Conservation (phyloP, 2,329 filamentous ascomycete genomes). For the Botrytis fabae region DNA sequence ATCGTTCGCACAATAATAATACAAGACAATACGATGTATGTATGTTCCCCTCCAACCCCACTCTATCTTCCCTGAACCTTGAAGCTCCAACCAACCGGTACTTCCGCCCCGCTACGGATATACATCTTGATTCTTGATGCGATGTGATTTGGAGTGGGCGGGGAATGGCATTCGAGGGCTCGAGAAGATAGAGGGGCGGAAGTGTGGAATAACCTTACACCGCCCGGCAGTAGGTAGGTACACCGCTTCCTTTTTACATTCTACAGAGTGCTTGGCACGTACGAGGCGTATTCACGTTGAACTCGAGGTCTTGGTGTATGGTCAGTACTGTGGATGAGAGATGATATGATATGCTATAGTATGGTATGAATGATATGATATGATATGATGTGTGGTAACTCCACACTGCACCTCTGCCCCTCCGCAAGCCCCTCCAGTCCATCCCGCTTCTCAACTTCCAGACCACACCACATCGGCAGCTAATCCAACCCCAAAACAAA, state of each 20-base stretch:
- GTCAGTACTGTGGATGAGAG: background rate
- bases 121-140: background rate
- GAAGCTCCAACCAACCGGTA: background rate
- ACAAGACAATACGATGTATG: background rate
- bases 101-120: background rate
- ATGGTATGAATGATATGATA: background rate
- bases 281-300: background rate
- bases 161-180: background rate
- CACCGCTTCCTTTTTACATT: conserved; percentile 2
- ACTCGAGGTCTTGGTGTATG: background rate
- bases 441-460: background rate
- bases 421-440: conserved; percentile 7
- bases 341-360: background rate
- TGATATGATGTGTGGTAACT: background rate
- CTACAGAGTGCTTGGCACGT: background rate
- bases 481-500: background rate
- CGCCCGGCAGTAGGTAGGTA: background rate
- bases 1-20: background rate
- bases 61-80: background rate
- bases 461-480: too few species aligned
- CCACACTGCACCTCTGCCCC: conserved; percentile 1
- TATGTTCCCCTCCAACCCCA: background rate
- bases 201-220: background rate
- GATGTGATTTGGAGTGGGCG: background rate
- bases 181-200: background rate